Percentiles rank a stretch among this genome's conserved stretches.
These are phyloP conservation scores for Penicillium glabrum DNA, from an alignment of 2,329 filamentous ascomycete species.

Conservation along the genomic window DNA sequence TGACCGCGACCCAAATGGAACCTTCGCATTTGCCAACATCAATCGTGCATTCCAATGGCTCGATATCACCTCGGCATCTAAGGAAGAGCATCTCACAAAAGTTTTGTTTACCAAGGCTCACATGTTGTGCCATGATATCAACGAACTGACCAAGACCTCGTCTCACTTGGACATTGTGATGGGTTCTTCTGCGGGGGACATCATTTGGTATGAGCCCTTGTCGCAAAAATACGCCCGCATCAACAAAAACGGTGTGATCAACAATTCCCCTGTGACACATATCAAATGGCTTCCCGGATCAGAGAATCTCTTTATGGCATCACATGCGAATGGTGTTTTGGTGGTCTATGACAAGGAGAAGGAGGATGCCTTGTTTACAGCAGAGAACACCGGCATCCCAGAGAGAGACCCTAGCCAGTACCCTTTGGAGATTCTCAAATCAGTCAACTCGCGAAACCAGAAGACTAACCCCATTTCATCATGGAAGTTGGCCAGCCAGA, in stretches of 20 bases:
- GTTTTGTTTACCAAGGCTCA: conserved; percentile 97
- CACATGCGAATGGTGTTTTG: conserved; percentile 86
- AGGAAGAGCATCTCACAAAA: conserved; percentile 90
- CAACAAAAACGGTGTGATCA: conserved; percentile 96
- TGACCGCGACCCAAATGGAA: conserved; percentile 73
- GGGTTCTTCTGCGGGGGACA: conserved; percentile 94
- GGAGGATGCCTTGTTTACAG: conserved; percentile 76
- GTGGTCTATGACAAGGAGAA: conserved; percentile 98
- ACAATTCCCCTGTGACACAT: conserved; percentile 77
- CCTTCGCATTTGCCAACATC: conserved; percentile 93
- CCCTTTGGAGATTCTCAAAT: conserved; percentile 75
- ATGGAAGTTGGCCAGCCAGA: conserved; percentile 90
- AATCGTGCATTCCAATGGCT: conserved; percentile 96
- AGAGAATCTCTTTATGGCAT: conserved; percentile 87
- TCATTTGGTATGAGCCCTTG: conserved; percentile 98
- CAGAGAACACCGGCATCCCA: conserved; percentile 54
- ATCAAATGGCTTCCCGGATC: conserved; percentile 94
- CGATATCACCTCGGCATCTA: conserved; percentile 68
- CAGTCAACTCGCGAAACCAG: conserved; percentile 89
- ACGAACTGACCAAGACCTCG: conserved; percentile 73
- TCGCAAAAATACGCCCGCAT: conserved; percentile 92
- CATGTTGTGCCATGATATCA: conserved; percentile 91
- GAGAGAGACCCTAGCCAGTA: conserved; percentile 27
- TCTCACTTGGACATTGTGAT: conserved; percentile 88
- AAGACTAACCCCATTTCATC: conserved; percentile 88